These are phyloP conservation scores for Fusarium sambucinum DNA, from an alignment of 2,329 filamentous ascomycete species.

Conservation along the genomic window DNA sequence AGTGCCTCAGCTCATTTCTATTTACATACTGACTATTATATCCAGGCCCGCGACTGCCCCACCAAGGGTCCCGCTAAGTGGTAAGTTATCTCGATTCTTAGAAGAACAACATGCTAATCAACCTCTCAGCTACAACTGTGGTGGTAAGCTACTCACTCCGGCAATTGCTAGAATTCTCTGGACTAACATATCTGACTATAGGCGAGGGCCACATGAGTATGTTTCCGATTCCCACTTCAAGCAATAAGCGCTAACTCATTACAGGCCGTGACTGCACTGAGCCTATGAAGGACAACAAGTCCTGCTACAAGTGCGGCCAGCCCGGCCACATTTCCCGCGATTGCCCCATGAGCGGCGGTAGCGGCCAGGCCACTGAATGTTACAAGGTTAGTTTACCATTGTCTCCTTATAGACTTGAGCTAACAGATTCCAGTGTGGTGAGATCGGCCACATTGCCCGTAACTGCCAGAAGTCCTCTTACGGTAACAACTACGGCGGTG, in stretches of 20 bases:
- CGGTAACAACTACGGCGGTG: constrained; percentile 59
- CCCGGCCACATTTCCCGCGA: constrained; percentile 93
- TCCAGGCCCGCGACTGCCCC: constrained; percentile 84
- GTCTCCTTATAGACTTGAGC: constrained; percentile 1
- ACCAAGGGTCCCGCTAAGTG: constrained; percentile 86
- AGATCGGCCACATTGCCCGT: constrained; percentile 95
- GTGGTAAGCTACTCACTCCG: constrained; percentile 65
- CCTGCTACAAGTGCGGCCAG: constrained; percentile 83
- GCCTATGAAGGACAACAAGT: constrained; percentile 86
- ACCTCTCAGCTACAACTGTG: constrained; percentile 78
- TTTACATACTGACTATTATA: constrained; percentile 24
- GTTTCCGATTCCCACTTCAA: constrained; percentile 50
- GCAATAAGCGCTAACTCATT: constrained; percentile 26
- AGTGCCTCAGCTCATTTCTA: constrained; percentile 6
- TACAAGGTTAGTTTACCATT: constrained; percentile 74
- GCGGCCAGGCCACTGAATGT: constrained; percentile 75
- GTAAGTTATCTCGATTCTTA: constrained; percentile 61
- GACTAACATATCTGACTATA: constrained; percentile 49
- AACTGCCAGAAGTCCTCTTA: constrained; percentile 79
- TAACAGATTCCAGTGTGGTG: constrained; percentile 73
- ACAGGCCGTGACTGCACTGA: constrained; percentile 91
- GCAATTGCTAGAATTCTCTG: constrained; percentile 5
- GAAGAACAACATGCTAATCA: constrained; percentile 5
- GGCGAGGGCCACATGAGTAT: constrained; percentile 82
- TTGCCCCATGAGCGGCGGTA: constrained; percentile 70